Evolutionary conservation across 495 filamentous ascomycete genomes (phyloP).

Genomic region (Daldinia childiae): DNA sequence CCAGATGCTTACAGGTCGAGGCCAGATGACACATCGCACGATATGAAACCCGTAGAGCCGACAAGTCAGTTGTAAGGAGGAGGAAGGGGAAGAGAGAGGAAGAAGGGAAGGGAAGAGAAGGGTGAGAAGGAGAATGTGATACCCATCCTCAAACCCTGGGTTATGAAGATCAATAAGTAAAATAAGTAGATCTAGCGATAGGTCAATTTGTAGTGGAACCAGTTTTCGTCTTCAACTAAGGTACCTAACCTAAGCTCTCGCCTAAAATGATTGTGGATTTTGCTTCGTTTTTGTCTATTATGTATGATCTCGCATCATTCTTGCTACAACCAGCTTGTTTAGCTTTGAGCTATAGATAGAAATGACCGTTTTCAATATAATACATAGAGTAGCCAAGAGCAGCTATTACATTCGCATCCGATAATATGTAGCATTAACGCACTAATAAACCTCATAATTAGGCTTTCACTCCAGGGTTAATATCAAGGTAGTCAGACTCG

Average conservation of each 20-base stretch:
- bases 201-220: constrained; percentile 22
- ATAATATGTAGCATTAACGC: background rate
- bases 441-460: background rate
- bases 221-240: constrained; percentile 10
- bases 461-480: background rate
- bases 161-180: background rate
- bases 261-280: background rate
- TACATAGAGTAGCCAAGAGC: too few species aligned
- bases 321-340: background rate
- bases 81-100: background rate
- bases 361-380: too few species aligned
- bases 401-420: too few species aligned
- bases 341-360: too few species aligned
- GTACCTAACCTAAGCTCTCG: background rate
- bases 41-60: constrained; percentile 47
- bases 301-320: background rate
- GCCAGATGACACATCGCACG: constrained; percentile 35
- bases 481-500: background rate
- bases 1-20: constrained; percentile 38
- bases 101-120: background rate
- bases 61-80: constrained; percentile 32
- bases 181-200: background rate
- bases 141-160: constrained; percentile 7
- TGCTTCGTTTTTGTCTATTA: background rate
- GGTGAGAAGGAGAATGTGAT: constrained; percentile 15